These are phyloP conservation scores for Aegilops speltoides DNA, from an alignment of 176 grass and related monocot genomes.

Conservation along the genomic window DNA sequence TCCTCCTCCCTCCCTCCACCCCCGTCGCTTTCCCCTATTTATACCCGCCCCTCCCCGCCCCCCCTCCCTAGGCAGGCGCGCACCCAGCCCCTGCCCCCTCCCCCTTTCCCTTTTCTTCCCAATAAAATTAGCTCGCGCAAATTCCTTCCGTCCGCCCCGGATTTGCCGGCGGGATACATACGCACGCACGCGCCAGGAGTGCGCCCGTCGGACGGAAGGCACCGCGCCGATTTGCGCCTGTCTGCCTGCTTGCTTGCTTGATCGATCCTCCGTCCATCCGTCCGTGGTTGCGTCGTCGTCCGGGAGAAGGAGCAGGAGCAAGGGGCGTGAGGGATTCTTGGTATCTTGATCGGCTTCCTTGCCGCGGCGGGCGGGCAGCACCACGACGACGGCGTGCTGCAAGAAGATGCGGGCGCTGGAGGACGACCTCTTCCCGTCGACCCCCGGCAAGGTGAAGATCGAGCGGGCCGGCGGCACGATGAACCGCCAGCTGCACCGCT, in stretches of 20 bases:
- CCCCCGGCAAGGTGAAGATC: slow-evolving; percentile 94
- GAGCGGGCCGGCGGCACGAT: slow-evolving; percentile 54
- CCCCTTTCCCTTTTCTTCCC: not conserved
- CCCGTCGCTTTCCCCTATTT: slow-evolving; percentile 45
- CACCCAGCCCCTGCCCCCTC: slow-evolving; percentile 47
- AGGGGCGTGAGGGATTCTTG: not conserved
- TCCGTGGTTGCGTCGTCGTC: not conserved
- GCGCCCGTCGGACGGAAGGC: not conserved
- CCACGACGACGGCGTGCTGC: not conserved
- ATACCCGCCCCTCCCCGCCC: slow-evolving; percentile 27
- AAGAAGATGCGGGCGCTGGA: slow-evolving; percentile 75
- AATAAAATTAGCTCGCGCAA: not conserved
- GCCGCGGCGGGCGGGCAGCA: not conserved
- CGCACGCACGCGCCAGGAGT: not conserved
- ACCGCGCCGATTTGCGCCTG: not conserved
- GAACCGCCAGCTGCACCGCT: slow-evolving; percentile 79
- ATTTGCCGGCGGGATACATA: not conserved
- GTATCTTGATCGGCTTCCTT: not conserved
- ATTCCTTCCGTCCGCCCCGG: not conserved
- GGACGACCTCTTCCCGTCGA: slow-evolving; percentile 90
- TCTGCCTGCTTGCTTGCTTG: not conserved
- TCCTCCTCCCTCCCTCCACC: not conserved
- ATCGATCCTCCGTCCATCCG: not conserved
- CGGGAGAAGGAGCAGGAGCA: not conserved
- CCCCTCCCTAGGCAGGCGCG: slow-evolving; percentile 63